These are phyloP conservation scores for Colletotrichum sp. DNA, from an alignment of 2,329 filamentous ascomycete genomes.

Conservation along the genomic window DNA sequence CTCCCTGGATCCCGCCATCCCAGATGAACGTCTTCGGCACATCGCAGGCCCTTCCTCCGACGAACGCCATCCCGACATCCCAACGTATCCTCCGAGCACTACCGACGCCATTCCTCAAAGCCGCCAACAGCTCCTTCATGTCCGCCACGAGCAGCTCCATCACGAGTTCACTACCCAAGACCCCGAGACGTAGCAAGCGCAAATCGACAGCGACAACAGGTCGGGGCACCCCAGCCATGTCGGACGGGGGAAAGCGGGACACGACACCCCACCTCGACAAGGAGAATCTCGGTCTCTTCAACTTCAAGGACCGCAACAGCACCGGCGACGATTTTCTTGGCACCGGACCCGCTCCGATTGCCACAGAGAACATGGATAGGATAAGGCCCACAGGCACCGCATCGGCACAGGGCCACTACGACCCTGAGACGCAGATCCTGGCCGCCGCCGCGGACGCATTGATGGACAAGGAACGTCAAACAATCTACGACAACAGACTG, in stretches of 20 bases:
- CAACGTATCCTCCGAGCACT: conserved; percentile 90
- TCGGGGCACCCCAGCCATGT: conserved; percentile 36
- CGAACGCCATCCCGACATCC: conserved; percentile 86
- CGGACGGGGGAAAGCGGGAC: conserved; percentile 33
- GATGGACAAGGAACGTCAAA: conserved; percentile 74
- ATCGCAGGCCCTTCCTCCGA: conserved; percentile 76
- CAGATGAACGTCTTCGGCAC: conserved; percentile 83
- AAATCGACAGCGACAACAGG: conserved; percentile 51
- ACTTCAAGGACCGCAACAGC: conserved; percentile 28
- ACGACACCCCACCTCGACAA: conserved; percentile 49
- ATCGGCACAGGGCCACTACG: conserved; percentile 22
- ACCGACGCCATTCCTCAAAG: conserved; percentile 88
- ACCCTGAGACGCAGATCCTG: conserved; percentile 40
- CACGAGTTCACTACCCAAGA: conserved; percentile 76
- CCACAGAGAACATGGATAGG: conserved; percentile 56
- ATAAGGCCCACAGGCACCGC: conserved; percentile 36
- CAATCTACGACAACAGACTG: conserved; percentile 80
- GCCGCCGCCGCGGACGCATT: conserved; percentile 64
- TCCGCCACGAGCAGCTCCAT: conserved; percentile 87
- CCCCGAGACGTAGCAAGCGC: conserved; percentile 64
- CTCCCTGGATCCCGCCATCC: conserved; percentile 96
- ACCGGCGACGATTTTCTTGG: conserved; percentile 22
- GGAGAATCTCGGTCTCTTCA: conserved; percentile 46
- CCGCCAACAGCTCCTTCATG: conserved; percentile 96
- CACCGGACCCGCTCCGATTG: conserved; percentile 26